Base-by-base conservation (phyloP, 371 early-diverging fungal species). In the Mucor racemosus region DNA sequence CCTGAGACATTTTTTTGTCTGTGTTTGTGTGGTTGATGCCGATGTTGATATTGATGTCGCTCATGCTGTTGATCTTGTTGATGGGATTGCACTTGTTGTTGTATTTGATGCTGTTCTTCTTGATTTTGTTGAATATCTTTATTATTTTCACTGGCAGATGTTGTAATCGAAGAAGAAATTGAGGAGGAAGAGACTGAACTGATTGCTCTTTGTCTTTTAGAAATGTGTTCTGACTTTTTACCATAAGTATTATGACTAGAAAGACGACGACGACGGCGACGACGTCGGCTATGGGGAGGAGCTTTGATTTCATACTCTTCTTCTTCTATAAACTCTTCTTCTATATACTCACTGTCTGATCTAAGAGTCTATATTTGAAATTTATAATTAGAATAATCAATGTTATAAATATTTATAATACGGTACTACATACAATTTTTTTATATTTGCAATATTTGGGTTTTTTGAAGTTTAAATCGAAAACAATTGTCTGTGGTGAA, bases 381-480 rank as follows among this genome's bases (percentile, higher is more conserved):
- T 50, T n/a, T 9, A 50, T 15, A 15, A 4, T 50, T 21, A 50
- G 26, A 11, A 53, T 31, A 53, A 4, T 31, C 53, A 31, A 31
- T 33, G 6, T 0, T 34, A 34, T n/a, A 42, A 42, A 58, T 38
- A 14, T 8, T 4, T 57, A 6, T 40, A 11, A 1, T 26, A 26
- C 11, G 26, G 15, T 17, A n/a, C 3, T 61, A 33, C 13, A 38
- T 63, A 64, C 64, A 17, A 64, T 17, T 9, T 15, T 64, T 7
- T 19, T 15, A 5, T 34, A 40, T 17, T 19, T 35, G 9, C 33
- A 36, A 40, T 65, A 65, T 3, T 31, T 58, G 7, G 58, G 14
- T 38, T 31, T 42, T 50, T 11, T 21, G 31, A 65, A 65, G 39
- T 65, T 35, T 48, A 65, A 42, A 58, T 65, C 65, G 48, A 65